Evolutionary conservation across 2,329 filamentous ascomycete genomes (phyloP).

Genomic region (Ascomycota sp.): DNA sequence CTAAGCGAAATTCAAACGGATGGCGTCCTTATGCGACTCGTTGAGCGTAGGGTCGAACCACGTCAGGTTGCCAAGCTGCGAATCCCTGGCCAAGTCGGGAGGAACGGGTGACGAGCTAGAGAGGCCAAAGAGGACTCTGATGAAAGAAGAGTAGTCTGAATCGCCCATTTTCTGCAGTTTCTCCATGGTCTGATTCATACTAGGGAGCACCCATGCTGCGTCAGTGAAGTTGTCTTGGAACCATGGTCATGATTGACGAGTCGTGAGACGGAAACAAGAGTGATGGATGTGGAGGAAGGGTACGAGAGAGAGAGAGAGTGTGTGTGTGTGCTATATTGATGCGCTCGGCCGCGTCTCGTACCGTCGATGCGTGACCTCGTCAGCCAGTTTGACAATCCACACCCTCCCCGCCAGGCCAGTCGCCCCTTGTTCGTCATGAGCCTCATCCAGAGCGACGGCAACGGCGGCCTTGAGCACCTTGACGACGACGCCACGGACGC

Average conservation of each 20-base stretch:
- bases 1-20: conserved; percentile 62
- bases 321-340: too few relatives aligned
- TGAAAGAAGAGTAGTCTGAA: conserved; percentile 36
- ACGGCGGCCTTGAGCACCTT: conserved; percentile 37
- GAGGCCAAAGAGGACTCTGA: conserved; percentile 41
- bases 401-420: conserved; percentile 22
- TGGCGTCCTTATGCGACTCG: conserved; percentile 45
- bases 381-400: conserved; percentile 47
- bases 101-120: conserved; percentile 28
- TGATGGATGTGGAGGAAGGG: too few relatives aligned
- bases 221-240: not conserved
- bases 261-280: too few relatives aligned
- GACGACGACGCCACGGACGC: conserved; percentile 50
- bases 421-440: conserved; percentile 25
- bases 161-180: conserved; percentile 36
- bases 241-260: too few relatives aligned
- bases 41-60: conserved; percentile 45
- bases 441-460: conserved; percentile 49
- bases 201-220: conserved; percentile 6
- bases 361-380: conserved; percentile 45
- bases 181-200: conserved; percentile 44
- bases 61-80: conserved; percentile 24
- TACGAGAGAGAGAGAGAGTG: too few relatives aligned
- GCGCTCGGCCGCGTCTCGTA: conserved; percentile 12
- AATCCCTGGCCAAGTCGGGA: conserved; percentile 18